These are phyloP conservation scores for Pogostemon cablin DNA, from an alignment of 257 asterid genomes.

Conservation along the genomic window DNA sequence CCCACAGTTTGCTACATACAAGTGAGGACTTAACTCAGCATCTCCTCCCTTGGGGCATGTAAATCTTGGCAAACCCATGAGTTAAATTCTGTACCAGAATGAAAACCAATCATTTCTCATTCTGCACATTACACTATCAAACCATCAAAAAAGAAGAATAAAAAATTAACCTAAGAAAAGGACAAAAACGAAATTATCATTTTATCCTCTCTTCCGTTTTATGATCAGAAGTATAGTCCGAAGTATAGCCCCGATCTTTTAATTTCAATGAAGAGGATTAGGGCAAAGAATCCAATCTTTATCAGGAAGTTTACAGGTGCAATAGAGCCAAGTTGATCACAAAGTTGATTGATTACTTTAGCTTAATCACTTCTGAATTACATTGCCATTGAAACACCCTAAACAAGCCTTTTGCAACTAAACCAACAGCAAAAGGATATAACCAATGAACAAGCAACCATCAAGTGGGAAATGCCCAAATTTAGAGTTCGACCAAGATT, in stretches of 20 bases:
- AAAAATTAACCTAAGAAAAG: neutral
- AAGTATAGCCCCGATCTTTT: constrained; percentile 8
- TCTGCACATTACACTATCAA: neutral
- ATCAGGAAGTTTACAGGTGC: constrained; percentile 8
- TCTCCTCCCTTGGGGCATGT: constrained; percentile 62
- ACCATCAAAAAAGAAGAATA: neutral
- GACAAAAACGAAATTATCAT: neutral
- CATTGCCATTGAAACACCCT: neutral
- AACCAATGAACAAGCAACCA: neutral
- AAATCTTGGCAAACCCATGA: constrained; percentile 85
- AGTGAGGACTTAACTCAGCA: constrained; percentile 60
- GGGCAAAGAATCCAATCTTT: neutral
- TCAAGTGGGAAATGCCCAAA: neutral
- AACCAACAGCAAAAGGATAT: neutral
- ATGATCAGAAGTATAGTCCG: neutral
- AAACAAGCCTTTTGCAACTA: neutral
- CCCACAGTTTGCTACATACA: constrained; percentile 94
- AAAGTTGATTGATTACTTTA: neutral
- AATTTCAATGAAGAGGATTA: constrained; percentile 4
- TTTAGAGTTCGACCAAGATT: neutral
- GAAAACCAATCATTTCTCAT: neutral
- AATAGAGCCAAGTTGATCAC: neutral
- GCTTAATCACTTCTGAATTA: neutral
- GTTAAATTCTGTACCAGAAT: constrained; percentile 32
- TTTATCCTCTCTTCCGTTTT: neutral